phyloP scores from a whole-genome alignment of 208 protist genomes.

The Leishmania major region DNA sequence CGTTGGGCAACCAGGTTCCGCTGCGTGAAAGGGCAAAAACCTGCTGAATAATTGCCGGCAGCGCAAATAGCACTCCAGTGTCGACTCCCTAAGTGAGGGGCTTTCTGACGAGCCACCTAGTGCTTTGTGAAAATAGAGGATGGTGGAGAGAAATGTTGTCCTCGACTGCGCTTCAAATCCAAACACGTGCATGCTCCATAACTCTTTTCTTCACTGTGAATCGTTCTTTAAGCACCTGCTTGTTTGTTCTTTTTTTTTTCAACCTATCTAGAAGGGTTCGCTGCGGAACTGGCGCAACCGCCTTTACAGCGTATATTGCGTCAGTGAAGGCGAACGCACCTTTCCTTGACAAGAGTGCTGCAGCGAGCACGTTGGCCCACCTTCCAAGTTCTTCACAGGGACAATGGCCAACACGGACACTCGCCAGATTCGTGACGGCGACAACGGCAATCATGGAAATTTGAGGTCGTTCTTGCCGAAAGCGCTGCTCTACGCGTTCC shows the following conservation, averaged over 20 bases:
- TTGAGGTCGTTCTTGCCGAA: slow-evolving; percentile 18
- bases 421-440: not conserved
- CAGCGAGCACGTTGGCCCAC: not conserved
- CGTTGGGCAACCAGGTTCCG: not conserved
- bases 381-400: not conserved
- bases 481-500: slow-evolving; percentile 15
- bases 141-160: not conserved
- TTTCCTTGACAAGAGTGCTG: not conserved
- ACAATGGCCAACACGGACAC: not conserved
- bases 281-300: too few relatives aligned
- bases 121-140: not conserved
- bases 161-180: not conserved
- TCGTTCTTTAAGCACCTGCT: not conserved
- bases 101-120: not conserved
- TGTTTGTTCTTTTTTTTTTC: not conserved
- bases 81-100: not conserved
- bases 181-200: not conserved
- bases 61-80: not conserved
- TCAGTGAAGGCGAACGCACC: not conserved
- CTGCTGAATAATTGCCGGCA: not conserved
- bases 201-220: not conserved
- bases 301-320: not conserved
- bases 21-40: not conserved
- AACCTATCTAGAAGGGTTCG: not conserved
- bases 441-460: not conserved